Conservation (phyloP, 208 protist genomes). For the Trypanosoma melophagium region DNA sequence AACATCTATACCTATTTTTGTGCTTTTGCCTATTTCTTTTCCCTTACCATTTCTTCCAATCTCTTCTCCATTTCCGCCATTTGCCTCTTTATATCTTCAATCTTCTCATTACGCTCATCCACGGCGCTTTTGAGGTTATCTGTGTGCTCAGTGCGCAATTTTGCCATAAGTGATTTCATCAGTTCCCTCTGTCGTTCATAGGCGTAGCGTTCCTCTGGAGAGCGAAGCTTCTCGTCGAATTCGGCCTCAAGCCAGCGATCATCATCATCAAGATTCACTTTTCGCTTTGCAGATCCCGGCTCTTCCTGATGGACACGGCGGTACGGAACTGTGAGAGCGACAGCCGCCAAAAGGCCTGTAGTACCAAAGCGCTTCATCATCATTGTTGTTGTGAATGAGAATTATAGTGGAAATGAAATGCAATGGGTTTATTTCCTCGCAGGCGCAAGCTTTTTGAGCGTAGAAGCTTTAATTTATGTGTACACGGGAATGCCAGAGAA, state of each 20-base stretch:
- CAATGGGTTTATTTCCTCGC: not conserved
- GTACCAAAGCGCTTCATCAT: constrained; percentile 34
- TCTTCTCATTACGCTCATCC: constrained; percentile 40
- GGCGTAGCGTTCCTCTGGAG: constrained; percentile 84
- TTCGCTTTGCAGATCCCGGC: constrained; percentile 42
- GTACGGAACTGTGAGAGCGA: not conserved
- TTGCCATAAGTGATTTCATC: constrained; percentile 52
- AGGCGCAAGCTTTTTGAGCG: not conserved
- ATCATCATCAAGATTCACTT: constrained; percentile 62
- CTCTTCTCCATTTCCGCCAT: constrained; percentile 43
- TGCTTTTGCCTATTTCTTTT: not conserved
- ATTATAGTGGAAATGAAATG: not conserved
- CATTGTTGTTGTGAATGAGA: not conserved
- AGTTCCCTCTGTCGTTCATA: constrained; percentile 53
- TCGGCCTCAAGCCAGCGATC: constrained; percentile 88
- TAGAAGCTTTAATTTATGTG: not conserved
- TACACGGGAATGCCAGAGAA: not conserved
- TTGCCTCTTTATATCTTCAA: constrained; percentile 53
- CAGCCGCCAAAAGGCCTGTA: not conserved
- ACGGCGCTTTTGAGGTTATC: constrained; percentile 44
- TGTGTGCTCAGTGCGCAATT: constrained; percentile 48
- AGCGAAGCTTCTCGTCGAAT: constrained; percentile 77
- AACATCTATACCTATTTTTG: not conserved
- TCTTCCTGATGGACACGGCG: constrained; percentile 14
- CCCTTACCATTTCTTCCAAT: constrained; percentile 42